Evolutionary conservation across 129 eudicot genomes (phyloP).

Genomic region (Apium graveolens): DNA sequence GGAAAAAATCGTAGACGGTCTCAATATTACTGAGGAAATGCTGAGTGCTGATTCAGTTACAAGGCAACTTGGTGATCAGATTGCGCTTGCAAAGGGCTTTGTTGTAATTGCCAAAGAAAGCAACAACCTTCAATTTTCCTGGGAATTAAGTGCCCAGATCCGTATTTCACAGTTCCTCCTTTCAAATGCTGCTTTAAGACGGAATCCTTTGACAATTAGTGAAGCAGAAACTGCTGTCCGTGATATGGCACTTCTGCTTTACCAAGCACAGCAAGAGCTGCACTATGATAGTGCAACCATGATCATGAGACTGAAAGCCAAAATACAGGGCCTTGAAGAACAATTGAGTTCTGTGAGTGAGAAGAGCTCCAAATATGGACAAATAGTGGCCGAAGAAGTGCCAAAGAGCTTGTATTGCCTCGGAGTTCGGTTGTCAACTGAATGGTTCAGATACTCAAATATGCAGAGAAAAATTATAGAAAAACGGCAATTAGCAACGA

Average conservation of each 20-base stretch:
- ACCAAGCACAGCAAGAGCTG: slow-evolving; percentile 18
- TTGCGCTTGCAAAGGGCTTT: slow-evolving; percentile 23
- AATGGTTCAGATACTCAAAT: slow-evolving; percentile 18
- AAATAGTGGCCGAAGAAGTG: slow-evolving; percentile 26
- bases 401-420: slow-evolving; percentile 22
- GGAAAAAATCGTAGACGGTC: slow-evolving; percentile 7
- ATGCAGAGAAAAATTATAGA: neutral
- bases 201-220: slow-evolving; percentile 14
- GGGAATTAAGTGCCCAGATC: slow-evolving; percentile 24
- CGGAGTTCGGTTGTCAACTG: slow-evolving; percentile 18
- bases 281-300: slow-evolving; percentile 22
- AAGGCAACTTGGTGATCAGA: slow-evolving; percentile 23
- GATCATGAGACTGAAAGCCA: slow-evolving; percentile 20
- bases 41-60: slow-evolving; percentile 12
- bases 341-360: slow-evolving; percentile 13
- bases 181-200: slow-evolving; percentile 14
- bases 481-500: neutral
- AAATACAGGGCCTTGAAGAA: slow-evolving; percentile 17
- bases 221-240: slow-evolving; percentile 11
- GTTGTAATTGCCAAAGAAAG: slow-evolving; percentile 23
- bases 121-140: slow-evolving; percentile 23
- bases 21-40: slow-evolving; percentile 16
- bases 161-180: slow-evolving; percentile 21
- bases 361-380: slow-evolving; percentile 22
- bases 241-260: slow-evolving; percentile 24